Evolutionary conservation across 2,329 filamentous ascomycete genomes (phyloP), one percentile per base, ranked within the genome.

Genomic region (Didymella glomerata): DNA sequence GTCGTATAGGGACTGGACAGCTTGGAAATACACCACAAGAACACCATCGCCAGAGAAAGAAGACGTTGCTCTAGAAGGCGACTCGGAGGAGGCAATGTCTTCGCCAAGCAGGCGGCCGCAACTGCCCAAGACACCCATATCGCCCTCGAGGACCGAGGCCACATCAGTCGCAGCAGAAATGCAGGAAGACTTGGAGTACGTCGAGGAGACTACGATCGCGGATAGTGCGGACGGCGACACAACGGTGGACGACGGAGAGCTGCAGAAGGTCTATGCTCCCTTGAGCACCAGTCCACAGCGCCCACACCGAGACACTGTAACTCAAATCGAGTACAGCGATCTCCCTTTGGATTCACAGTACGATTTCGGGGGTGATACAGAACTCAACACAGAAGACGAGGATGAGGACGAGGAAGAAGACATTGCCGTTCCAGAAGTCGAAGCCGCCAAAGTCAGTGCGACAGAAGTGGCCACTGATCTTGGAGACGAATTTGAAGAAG

Each of bases 1-100:
- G 71, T 86, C 86, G 27, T 87, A 89, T 8, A 87, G 88, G 44
- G 82, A 86, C 50, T 88, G 87, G 68, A 85, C 82, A 28, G 82
- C 86, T 27, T 97, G 94, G 94, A 88, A 85, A 62, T 90, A 93
- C 68, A 83, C 83, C 22, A 90, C 89, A 69, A 84, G 86, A 55
- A 90, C 90, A 1, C 88, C 87, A 8, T 93, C 88, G 51, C 90
- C 91, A 2, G 85, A 89, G 69, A 83, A 81, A 32, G 77, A 83
- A 62, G 64, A 72, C 14, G 54, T 22, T n/a, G 51, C 47, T n/a
- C 55, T 54, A 30, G 47, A 48, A 22, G 65, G 68, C 2, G 67
- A 65, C 9, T 41, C 61, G 3, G 68, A 64, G 11, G 57, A 48
- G 1, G 24, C 64, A 0, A 49, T 64, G 20, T 54, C 53, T 11